Percentiles rank a stretch among this genome's conserved stretches.
phyloP scores from a whole-genome alignment of 192 early-diverging fungal species.

The Backusella sp. region DNA sequence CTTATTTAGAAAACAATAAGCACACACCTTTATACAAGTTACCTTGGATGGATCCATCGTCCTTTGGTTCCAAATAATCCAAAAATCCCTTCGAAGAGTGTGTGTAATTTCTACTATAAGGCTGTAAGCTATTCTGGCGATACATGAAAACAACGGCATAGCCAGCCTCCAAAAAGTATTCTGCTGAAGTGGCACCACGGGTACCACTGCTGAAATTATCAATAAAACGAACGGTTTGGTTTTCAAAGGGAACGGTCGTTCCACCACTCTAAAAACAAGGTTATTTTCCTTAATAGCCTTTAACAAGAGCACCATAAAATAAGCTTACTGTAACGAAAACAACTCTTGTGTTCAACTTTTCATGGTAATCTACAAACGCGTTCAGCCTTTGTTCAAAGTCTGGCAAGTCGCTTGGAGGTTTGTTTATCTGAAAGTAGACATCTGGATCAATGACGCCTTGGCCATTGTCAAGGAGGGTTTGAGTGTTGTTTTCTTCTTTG shows the following conservation, averaged over 20 bases:
- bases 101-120: constrained; percentile 89
- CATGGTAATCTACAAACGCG: constrained; percentile 59
- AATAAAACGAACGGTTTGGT: constrained; percentile 96
- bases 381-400: constrained; percentile 55
- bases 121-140: constrained; percentile 90
- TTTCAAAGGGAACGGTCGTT: constrained; percentile 94
- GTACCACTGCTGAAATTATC: constrained; percentile 99
- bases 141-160: constrained; percentile 98
- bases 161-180: constrained; percentile 82
- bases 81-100: constrained; percentile 73
- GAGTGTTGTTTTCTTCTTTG: background rate
- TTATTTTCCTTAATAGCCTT: too few species aligned
- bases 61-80: constrained; percentile 72
- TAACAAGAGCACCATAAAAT: too few species aligned
- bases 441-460: constrained; percentile 63
- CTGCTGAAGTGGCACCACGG: constrained; percentile 93
- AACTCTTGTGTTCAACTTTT: constrained; percentile 52
- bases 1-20: too few species aligned
- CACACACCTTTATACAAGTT: background rate
- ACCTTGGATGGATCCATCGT: constrained; percentile 62
- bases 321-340: constrained; percentile 81
- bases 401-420: constrained; percentile 61
- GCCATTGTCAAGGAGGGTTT: constrained; percentile 34
- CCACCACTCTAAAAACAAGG: constrained; percentile 69
- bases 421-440: constrained; percentile 73